phyloP scores from a whole-genome alignment of 2,329 filamentous ascomycete genomes.

The Diaporthe vaccinii region DNA sequence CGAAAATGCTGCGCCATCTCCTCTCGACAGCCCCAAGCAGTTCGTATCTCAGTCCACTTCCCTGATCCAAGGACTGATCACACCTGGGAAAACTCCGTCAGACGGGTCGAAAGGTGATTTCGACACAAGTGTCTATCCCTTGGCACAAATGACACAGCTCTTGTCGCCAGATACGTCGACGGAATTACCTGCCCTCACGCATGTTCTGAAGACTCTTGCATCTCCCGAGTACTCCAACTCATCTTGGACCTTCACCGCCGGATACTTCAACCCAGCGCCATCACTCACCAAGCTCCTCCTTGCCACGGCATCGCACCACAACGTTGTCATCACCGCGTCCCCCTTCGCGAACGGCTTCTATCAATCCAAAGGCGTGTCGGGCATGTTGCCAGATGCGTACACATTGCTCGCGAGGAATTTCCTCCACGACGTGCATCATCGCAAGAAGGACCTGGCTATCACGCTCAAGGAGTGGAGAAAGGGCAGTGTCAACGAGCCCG shows the following conservation, averaged over 20 bases:
- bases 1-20: conserved; percentile 80
- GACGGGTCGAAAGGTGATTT: conserved; percentile 42
- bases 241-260: conserved; percentile 96
- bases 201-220: conserved; percentile 78
- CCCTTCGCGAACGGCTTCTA: conserved; percentile 97
- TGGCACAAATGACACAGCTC: conserved; percentile 90
- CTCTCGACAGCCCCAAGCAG: conserved; percentile 75
- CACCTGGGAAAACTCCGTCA: conserved; percentile 56
- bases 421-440: conserved; percentile 68
- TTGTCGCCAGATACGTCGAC: conserved; percentile 85
- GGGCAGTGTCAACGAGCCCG: conserved; percentile 84
- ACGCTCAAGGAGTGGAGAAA: conserved; percentile 88
- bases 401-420: conserved; percentile 89
- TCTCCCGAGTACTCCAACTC: conserved; percentile 74
- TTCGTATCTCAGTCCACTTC: conserved; percentile 80
- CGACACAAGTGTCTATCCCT: conserved; percentile 85
- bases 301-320: conserved; percentile 75
- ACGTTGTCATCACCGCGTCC: conserved; percentile 91
- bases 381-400: conserved; percentile 92
- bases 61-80: conserved; percentile 76
- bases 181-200: conserved; percentile 85
- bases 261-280: conserved; percentile 97
- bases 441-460: conserved; percentile 68
- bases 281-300: conserved; percentile 85
- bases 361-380: conserved; percentile 86